These are phyloP conservation scores for Murraya koenigii DNA, from an alignment of 345 rosid species.

Conservation along the genomic window DNA sequence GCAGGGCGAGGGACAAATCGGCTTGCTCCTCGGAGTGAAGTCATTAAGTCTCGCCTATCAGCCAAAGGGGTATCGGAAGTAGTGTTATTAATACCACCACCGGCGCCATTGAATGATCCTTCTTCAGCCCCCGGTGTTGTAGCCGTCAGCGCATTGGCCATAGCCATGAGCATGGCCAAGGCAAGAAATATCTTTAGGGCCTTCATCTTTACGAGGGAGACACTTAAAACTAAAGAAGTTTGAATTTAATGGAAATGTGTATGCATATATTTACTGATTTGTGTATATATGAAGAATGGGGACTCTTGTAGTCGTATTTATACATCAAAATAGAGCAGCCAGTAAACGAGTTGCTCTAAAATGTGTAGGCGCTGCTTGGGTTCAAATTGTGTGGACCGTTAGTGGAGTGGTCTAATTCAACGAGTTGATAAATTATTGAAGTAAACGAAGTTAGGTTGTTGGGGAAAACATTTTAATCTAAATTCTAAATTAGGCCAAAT, in stretches of 20 bases:
- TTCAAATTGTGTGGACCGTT: background rate
- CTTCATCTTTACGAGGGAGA: conserved; percentile 8
- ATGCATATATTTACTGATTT: background rate
- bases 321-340: background rate
- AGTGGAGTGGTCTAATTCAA: conserved; percentile 30
- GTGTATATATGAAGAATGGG: conserved; percentile 7
- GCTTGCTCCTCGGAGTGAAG: conserved; percentile 15
- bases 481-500: conserved; percentile 1
- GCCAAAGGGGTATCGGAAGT: too few relatives aligned
- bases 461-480: background rate
- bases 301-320: conserved; percentile 9
- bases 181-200: conserved; percentile 1
- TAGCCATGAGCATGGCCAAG: conserved; percentile 9
- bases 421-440: background rate
- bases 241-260: too few relatives aligned
- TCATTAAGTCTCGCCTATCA: background rate
- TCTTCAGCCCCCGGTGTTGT: background rate
- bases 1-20: conserved; percentile 17
- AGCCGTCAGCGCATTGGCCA: conserved; percentile 2
- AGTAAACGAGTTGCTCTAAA: background rate
- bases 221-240: background rate
- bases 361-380: background rate
- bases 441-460: conserved; percentile 18
- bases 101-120: background rate
- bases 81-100: background rate